Evolutionary conservation across 1,139 yeast genomes (phyloP), one percentile per base, ranked within the genome.

Genomic region (Magnusiomyces fungicola): DNA sequence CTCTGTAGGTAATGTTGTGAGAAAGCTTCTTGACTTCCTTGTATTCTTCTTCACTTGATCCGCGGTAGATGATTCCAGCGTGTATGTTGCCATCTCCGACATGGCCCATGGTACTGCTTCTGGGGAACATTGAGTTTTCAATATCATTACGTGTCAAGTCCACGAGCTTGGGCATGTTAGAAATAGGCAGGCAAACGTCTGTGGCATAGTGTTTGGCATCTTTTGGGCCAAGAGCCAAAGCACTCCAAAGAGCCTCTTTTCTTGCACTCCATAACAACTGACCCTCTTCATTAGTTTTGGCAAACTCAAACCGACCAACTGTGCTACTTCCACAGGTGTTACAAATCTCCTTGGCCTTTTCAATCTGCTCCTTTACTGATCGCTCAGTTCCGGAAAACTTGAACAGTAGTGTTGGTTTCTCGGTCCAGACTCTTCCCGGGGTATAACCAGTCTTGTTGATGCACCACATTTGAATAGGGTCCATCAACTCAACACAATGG

Each of bases 51-150:
- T 40, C 44, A 3, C 18, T 33, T 12, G 42, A n/a, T n/a, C 44
- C 44, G 29, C 43, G 41, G 38, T 50, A 50, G 5, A 50, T 76
- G 2, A 87, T 70, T 57, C 84, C 81, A 3, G 90, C 83, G 62
- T 88, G 97, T 72, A 86, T 86, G 63, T 88, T 88, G 49, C 96
- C 95, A 62, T 86, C 96, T 3, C 95, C 96, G 12, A 87, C 95
- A 63, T 89, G 97, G 83, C 95, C 55, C 79, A 81, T 51, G 76
- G 74, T 18, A 80, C 79, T 50, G 77, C 78, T 55, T n/a, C n/a
- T n/a, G 72, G 64, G 59, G 12, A 38, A 34, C 64, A 73, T 65
- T 2, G 83, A 75, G 3, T 68, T 61, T 32, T 70, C 73, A 59
- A 86, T 76, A 55, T 83, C 78, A 23, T 69, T 63, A 58, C 83